These are phyloP conservation scores for Triadica sebifera DNA, from an alignment of 345 rosid species.

Conservation along the genomic window DNA sequence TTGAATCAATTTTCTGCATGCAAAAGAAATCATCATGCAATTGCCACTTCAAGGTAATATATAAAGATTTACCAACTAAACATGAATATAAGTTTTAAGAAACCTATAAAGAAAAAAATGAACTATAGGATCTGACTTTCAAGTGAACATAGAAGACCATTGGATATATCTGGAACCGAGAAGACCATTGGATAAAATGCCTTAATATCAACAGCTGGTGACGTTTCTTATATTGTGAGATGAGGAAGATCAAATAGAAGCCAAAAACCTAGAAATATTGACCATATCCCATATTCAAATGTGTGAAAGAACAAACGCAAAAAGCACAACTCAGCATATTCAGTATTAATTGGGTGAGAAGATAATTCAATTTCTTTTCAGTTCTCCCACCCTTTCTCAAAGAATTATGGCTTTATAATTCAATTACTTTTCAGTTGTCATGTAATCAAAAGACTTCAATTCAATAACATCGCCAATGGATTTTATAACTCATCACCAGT, in stretches of 20 bases:
- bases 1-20: not conserved
- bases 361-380: too few species aligned
- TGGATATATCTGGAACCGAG: not conserved
- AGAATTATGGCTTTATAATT: too few species aligned
- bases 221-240: too few species aligned
- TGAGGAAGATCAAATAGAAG: too few species aligned
- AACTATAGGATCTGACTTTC: not conserved
- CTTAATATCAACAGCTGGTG: too few species aligned
- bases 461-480: too few species aligned
- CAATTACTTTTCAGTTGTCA: too few species aligned
- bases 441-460: too few species aligned
- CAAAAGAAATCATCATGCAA: not conserved
- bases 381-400: too few species aligned
- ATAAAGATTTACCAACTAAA: not conserved
- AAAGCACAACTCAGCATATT: not conserved
- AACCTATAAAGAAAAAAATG: not conserved
- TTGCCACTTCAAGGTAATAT: not conserved
- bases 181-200: not conserved
- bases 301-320: not conserved
- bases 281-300: not conserved
- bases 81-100: not conserved
- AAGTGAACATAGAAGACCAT: not conserved
- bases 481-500: too few species aligned
- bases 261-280: not conserved
- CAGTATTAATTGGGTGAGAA: too few species aligned